Base-by-base conservation (phyloP, 2,329 filamentous ascomycete genomes). In the Cercospora citrullina region DNA sequence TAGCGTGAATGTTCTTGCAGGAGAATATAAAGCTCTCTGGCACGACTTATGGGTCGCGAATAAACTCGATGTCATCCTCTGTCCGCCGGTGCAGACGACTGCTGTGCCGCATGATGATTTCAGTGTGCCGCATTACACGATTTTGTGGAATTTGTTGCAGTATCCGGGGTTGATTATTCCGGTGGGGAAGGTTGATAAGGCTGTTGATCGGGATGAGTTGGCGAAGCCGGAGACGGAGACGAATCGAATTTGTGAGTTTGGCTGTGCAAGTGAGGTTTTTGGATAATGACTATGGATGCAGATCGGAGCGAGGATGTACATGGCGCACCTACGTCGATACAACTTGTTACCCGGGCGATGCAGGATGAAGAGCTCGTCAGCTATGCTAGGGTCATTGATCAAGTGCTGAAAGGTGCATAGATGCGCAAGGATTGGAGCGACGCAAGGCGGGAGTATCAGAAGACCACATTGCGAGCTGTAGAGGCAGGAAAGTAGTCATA, bases 71-170 rank as follows among this genome's bases (percentile, higher is more conserved):
- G 82, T 81, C 0, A 74, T 87, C 0, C 62, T 88, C n/a, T 80
- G 80, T 63, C 80, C 84, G 3, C 80, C 81, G 3, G 82, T 84
- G 5, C 83, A 85, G 70, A 81, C 77, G 12, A 86, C 84, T 0
- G 85, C 86, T 0, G 81, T 84, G 0, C 78, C 77, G 18, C 84
- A 87, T 72, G 86, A 88, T 73, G 81, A 78, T 0, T 87, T 83
- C 74, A 81, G 83, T 0, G 30, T 79, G 0, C 21, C 33, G 33
- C 33, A 39, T 39, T 39, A 39, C 7, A 39, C 33, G 14, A 39
- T 39, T 39, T 39, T 39, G 33, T 39, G 33, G 33, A 39, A 39
- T 16, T 16, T 39, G 14, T 16, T 39, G 33, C 5, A 4, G 33
- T 39, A 39, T 39, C 33, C 33, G 14, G 33, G 33, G 5, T 16